Percentiles rank a stretch among this genome's conserved stretches.
phyloP scores from a whole-genome alignment of 441 rosid species.

The Populus hybrid region DNA sequence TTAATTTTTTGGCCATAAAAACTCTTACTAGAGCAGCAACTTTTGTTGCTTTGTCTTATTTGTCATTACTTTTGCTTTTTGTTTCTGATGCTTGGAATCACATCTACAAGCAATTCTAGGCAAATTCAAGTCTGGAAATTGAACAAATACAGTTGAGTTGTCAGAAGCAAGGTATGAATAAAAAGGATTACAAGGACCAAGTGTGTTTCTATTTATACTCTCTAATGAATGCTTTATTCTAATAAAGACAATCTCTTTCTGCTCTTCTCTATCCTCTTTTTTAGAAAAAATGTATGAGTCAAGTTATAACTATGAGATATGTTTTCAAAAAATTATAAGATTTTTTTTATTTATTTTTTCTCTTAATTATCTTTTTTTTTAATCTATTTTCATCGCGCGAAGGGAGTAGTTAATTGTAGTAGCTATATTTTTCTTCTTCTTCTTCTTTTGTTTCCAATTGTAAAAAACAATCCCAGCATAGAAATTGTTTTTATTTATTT shows the following conservation, averaged over 20 bases:
- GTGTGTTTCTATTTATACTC: neutral
- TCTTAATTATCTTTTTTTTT: too few species aligned
- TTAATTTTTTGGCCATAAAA: too few species aligned
- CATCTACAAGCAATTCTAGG: slow-evolving; percentile 43
- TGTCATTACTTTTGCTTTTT: slow-evolving; percentile 18
- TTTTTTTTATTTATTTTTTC: too few species aligned
- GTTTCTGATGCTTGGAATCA: slow-evolving; percentile 40
- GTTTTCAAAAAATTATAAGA: too few species aligned
- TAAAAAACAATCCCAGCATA: too few species aligned
- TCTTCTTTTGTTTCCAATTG: too few species aligned
- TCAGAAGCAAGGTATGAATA: neutral
- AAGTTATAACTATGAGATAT: too few species aligned
- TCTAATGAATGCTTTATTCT: neutral
- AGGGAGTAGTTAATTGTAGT: too few species aligned
- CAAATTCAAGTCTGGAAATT: slow-evolving; percentile 19
- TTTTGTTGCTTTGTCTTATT: slow-evolving; percentile 35
- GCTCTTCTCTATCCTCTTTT: neutral
- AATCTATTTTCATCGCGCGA: too few species aligned
- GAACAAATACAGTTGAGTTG: too few species aligned
- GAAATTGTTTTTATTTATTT: too few species aligned
- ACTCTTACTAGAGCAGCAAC: neutral
- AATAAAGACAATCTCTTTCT: neutral
- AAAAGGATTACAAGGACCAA: neutral
- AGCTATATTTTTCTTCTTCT: too few species aligned
- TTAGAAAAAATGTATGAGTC: neutral